Conservation (phyloP, 2,329 filamentous ascomycete genomes). For the Verticillium alfalfae region DNA sequence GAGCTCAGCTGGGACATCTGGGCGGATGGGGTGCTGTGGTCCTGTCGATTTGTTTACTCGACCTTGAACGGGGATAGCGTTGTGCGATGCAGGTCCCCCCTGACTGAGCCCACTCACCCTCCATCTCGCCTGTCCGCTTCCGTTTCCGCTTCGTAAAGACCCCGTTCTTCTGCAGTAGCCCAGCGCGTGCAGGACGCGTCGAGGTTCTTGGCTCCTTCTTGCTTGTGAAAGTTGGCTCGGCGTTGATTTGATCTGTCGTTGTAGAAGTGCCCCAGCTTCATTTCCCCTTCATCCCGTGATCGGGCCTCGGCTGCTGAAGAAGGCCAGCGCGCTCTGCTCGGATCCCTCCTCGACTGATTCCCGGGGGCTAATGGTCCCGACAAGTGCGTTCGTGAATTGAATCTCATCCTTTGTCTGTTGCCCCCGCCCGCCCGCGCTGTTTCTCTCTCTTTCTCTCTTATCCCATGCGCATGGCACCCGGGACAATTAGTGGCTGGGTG, state of each 20-base stretch:
- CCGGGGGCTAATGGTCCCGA: background rate
- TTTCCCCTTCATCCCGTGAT: background rate
- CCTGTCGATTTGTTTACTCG: conserved; percentile 9
- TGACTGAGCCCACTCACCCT: background rate
- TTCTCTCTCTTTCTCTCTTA: no score
- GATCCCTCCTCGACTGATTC: background rate
- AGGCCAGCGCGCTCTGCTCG: background rate
- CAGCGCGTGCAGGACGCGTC: background rate
- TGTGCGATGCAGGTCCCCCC: background rate
- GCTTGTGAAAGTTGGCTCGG: background rate
- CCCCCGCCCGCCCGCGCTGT: no score
- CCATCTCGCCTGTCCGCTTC: background rate
- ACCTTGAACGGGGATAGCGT: conserved; percentile 4
- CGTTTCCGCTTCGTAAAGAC: background rate
- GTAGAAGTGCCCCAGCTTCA: background rate
- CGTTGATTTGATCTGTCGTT: background rate
- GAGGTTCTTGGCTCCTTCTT: background rate
- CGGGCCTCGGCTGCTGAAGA: background rate
- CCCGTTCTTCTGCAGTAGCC: background rate
- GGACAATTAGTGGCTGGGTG: no score
- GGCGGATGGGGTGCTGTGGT: background rate
- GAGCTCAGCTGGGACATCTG: background rate
- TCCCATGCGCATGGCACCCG: no score
- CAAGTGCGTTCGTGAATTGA: background rate
- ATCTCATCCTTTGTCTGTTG: no score